These are phyloP conservation scores for Apiospora sp. DNA, from an alignment of 2,329 filamentous ascomycete species.

Conservation along the genomic window DNA sequence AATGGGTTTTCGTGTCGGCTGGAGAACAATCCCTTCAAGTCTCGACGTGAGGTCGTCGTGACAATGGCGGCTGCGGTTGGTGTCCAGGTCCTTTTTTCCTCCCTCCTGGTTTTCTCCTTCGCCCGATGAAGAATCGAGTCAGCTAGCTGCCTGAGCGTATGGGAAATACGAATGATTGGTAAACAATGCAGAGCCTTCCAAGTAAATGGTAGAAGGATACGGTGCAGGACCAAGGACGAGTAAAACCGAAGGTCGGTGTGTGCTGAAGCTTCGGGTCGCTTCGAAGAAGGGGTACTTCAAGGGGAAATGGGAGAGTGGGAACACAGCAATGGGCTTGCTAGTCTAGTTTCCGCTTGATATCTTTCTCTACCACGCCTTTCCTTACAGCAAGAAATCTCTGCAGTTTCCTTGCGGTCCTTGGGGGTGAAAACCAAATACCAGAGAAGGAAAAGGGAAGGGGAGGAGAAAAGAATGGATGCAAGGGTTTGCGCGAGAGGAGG, in stretches of 20 bases:
- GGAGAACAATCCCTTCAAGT: slow-evolving; percentile 5
- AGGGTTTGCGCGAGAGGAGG: slow-evolving; percentile 20
- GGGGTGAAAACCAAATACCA: slow-evolving; percentile 20
- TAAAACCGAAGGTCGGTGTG: slow-evolving; percentile 15
- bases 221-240: slow-evolving; percentile 9
- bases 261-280: slow-evolving; percentile 19
- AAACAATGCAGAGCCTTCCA: slow-evolving; percentile 22
- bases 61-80: slow-evolving; percentile 16
- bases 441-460: slow-evolving; percentile 14
- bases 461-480: slow-evolving; percentile 23
- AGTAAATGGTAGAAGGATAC: slow-evolving; percentile 16
- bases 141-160: slow-evolving; percentile 22
- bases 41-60: slow-evolving; percentile 22
- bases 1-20: slow-evolving; percentile 13
- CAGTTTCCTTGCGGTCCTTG: slow-evolving; percentile 17
- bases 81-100: slow-evolving; percentile 18
- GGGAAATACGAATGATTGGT: slow-evolving; percentile 19
- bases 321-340: slow-evolving; percentile 21
- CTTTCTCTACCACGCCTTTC: slow-evolving; percentile 22
- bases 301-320: slow-evolving; percentile 20
- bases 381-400: slow-evolving; percentile 19
- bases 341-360: slow-evolving; percentile 18
- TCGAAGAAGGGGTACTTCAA: slow-evolving; percentile 23
- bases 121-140: slow-evolving; percentile 14
- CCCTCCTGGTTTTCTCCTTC: slow-evolving; percentile 16